Base-by-base conservation (phyloP, 495 filamentous ascomycete genomes). In the Daldinia concentrica region DNA sequence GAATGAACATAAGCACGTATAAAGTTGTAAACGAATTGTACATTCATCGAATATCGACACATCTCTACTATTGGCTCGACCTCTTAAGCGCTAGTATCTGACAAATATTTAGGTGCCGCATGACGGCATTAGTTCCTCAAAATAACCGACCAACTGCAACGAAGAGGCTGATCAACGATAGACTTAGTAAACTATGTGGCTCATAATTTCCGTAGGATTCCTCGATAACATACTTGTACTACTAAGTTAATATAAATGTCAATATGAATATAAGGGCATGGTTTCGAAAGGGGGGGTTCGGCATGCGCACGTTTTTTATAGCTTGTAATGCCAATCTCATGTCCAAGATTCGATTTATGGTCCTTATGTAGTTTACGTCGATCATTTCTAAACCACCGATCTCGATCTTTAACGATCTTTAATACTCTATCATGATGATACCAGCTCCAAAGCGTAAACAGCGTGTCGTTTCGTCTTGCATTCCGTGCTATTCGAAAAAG, bases 401-500 rank as follows among this genome's bases (percentile, higher is more conserved):
- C 54, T 36, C 54, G 27, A 17, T 57, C 54, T 57, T 19, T 30
- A 19, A 22, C 54, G 1, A 17, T 57, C 54, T 57, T 19, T 30
- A 19, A 12, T 54, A 30, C 14, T 39, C 15, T 41, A 41, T 41
- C 34, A 59, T 29, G 19, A 39, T 39, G 32, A 30, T 59, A 26
- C 56, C 56, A 29, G 8, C 56, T 24, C 36, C 34, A 39, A 59
- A 41, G 56, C 34, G 52, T 30, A 64, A 37, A n/a, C 22, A 62
- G n/a, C 43, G 59, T 51, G 26, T 36, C 12, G 43, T 52, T 12
- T 37, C 30, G 11, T 62, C 43, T 2, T 62, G 43, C 59, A 37
- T 52, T 30, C 59, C 59, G 3, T 62, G 59, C 32, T 62, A 62
- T 26, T 43, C 43, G n/a, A 51, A 52, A 32, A 61, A 61, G 27